Evolutionary conservation across 768 basidiomycete species (phyloP).

Genomic region (Suillus subluteus): DNA sequence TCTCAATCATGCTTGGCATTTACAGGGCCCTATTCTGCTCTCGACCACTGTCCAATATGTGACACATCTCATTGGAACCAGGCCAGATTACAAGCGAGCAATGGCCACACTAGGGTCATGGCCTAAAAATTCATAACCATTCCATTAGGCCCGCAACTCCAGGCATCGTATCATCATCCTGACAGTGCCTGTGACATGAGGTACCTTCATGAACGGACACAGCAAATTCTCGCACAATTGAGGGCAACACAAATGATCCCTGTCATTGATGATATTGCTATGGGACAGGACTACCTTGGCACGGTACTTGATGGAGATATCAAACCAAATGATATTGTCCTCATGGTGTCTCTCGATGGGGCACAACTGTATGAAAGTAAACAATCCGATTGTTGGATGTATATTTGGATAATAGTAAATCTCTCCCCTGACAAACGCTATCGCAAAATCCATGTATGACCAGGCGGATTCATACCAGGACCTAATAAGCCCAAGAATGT

Average conservation of each 20-base stretch:
- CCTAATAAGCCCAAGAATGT: constrained; percentile 35
- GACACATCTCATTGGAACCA: constrained; percentile 32
- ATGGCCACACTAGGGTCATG: constrained; percentile 25
- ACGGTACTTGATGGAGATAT: constrained; percentile 16
- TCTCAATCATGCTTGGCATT: constrained; percentile 43
- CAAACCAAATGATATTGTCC: constrained; percentile 28
- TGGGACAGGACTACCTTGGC: constrained; percentile 19
- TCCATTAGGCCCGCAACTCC: constrained; percentile 46
- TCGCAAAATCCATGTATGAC: constrained; percentile 17
- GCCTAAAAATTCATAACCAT: constrained; percentile 40
- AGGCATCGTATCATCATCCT: constrained; percentile 35
- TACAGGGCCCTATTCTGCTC: constrained; percentile 38
- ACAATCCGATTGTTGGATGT: constrained; percentile 37
- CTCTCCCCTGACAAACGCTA: constrained; percentile 19
- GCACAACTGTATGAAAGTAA: constrained; percentile 47
- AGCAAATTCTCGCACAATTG: constrained; percentile 24
- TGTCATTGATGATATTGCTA: not conserved
- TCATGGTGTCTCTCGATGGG: constrained; percentile 44
- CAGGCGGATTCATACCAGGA: constrained; percentile 28
- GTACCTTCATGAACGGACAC: constrained; percentile 27
- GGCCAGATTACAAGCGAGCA: not conserved
- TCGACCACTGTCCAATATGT: constrained; percentile 38
- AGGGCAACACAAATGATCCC: not conserved
- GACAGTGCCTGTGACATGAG: constrained; percentile 28
- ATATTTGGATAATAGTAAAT: constrained; percentile 23